Base-by-base conservation (phyloP, 768 basidiomycete genomes). In the Suillus occidentalis region DNA sequence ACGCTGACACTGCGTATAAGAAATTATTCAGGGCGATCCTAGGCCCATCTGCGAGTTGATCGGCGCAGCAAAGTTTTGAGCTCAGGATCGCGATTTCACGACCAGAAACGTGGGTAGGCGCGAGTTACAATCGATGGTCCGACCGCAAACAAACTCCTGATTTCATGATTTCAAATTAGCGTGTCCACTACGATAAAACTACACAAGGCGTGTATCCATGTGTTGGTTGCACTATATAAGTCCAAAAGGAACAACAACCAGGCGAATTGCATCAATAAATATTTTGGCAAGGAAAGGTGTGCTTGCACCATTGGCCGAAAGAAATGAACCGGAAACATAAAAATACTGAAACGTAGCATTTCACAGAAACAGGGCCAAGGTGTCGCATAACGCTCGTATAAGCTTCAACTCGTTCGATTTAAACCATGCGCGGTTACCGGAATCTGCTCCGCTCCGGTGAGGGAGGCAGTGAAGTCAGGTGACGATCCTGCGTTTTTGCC, bases 401-500 rank as follows among this genome's bases (percentile, higher is more conserved):
- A 42, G 34, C 18, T 55, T 34, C 28, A 53, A 18, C 18, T 53
- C 52, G n/a, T 57, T 63, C 18, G 22, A 42, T 60, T 63, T 71
- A 72, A 72, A 60, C 68, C 72, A 50, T 68, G 70, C 68, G 77
- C 65, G 25, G 68, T 65, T 28, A 59, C 18, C 58, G 39, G 62
- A 71, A 76, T 49, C 72, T 76, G 52, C 67, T 72, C 20, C 58
- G 58, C 12, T 83, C 84, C 62, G 63, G 62, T 25, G 56, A 63
- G 16, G 84, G 68, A 22, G 84, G 76, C 58, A 59, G 58, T 31
- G 58, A 42, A n/a, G 82, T 76, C 53, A 85, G 80, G 57, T 84
- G 72, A 58, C 84, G 78, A 31, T 85, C 85, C 57, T 82, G 79
- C n/a, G 82, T 83, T 65, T 80, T 79, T 53, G 86, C 85, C 67